Base-by-base conservation (phyloP, 331 rosid genomes). In the Ulmus americana region DNA sequence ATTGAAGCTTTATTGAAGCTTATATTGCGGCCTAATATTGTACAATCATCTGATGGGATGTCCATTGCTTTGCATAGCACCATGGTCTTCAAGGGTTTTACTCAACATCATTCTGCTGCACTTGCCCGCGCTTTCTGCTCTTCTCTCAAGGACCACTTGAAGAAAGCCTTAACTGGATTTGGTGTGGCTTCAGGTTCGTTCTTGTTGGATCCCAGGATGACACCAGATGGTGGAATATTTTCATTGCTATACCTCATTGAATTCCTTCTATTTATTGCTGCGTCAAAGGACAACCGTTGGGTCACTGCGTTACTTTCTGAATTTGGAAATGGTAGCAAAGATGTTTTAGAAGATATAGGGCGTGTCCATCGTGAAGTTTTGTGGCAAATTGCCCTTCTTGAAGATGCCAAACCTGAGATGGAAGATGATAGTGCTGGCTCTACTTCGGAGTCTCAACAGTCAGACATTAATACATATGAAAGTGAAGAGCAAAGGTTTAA, bases 241-340 rank as follows among this genome's bases (percentile, higher is more conserved):
- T 76, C 88, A 56, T 85, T 96, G 35, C 91, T 94, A 47, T 90
- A 84, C 77, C 83, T 90, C 46, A 84, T 90, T 59, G 99, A 94
- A 85, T 94, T 94, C 71, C 97, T 94, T 71, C 80, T 94, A 49
- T 90, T 94, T 81, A 91, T 94, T 77, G 99, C 99, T 64, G 97
- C 96, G 52, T 90, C 99, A 0, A 94, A 94, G 76, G 99, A 94
- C 83, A 90, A 87, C 71, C 95, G 95, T 45, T 94, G 99, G 99
- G 82, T 90, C 52, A 81, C 91, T 48, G 91, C 97, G 9, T 74
- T 94, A 85, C 95, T 90, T 40, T 74, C 95, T 10, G 99, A 94
- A 72, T 86, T 94, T 75, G 99, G 97, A 67, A 85, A 81, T 78
- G 91, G 81, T 41, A 71, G 95, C 70, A 94, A 90, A 76, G 96